These are phyloP conservation scores for Sarocladium strictum DNA, from an alignment of 2,329 filamentous ascomycete genomes.

Conservation along the genomic window DNA sequence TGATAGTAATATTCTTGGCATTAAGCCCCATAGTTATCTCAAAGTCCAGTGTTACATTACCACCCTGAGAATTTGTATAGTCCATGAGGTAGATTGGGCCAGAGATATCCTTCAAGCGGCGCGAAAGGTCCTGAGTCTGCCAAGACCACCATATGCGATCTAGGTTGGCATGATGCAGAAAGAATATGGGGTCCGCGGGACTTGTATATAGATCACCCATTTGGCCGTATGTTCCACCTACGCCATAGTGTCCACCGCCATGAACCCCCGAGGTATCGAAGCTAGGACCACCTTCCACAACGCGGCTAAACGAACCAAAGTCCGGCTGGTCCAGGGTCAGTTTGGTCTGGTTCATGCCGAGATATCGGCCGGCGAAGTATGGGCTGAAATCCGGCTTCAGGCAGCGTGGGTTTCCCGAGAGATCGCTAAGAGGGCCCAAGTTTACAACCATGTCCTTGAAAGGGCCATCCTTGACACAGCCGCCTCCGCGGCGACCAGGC, in stretches of 20 bases:
- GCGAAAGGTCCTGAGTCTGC: slow-evolving; percentile 12
- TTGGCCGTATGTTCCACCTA: slow-evolving; percentile 11
- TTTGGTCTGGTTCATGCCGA: neutral
- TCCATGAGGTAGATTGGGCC: slow-evolving; percentile 8
- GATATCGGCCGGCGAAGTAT: no score
- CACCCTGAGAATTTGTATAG: neutral
- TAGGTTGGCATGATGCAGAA: slow-evolving; percentile 16
- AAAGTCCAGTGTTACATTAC: slow-evolving; percentile 8
- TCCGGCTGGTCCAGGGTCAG: neutral
- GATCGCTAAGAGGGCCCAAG: neutral
- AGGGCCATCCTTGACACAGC: slow-evolving; percentile 46
- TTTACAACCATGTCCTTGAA: slow-evolving; percentile 30
- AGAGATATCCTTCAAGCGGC: slow-evolving; percentile 7
- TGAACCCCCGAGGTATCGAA: no score
- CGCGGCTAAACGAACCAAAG: neutral
- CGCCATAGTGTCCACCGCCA: slow-evolving; percentile 9
- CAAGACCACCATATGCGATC: slow-evolving; percentile 17
- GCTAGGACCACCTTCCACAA: neutral
- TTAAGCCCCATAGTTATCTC: slow-evolving; percentile 8
- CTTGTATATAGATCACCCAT: no score
- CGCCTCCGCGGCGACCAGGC: no score
- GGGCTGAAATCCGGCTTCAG: neutral
- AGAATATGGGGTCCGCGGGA: slow-evolving; percentile 16
- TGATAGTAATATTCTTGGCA: slow-evolving; percentile 5
- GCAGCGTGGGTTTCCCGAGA: neutral